These are phyloP conservation scores for Dichotomocladium elegans DNA, from an alignment of 371 early-diverging fungal genomes.

Conservation along the genomic window DNA sequence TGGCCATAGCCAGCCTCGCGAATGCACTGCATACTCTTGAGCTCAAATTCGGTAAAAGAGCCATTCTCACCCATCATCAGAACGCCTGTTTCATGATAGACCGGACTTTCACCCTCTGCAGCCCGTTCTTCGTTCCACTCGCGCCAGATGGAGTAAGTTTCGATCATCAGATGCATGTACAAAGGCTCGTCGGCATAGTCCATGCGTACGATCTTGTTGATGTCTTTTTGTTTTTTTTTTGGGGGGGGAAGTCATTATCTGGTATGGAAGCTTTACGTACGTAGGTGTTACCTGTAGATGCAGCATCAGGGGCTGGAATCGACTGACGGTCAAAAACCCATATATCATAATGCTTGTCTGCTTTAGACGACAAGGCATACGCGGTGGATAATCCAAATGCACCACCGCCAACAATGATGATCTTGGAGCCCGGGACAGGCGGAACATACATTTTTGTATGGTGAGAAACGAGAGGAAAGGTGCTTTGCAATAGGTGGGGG, in stretches of 20 bases:
- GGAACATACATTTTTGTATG: background rate
- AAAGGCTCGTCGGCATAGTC: slow-evolving; percentile 44
- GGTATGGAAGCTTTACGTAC: background rate
- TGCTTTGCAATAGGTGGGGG: no score
- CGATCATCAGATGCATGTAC: slow-evolving; percentile 34
- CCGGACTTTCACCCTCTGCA: slow-evolving; percentile 13
- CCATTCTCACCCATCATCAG: slow-evolving; percentile 26
- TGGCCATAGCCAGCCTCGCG: slow-evolving; percentile 33
- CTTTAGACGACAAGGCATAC: slow-evolving; percentile 27
- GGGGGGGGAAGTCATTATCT: background rate
- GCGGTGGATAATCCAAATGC: slow-evolving; percentile 51
- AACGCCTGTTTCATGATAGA: slow-evolving; percentile 43
- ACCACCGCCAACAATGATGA: slow-evolving; percentile 53
- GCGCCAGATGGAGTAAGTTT: slow-evolving; percentile 42
- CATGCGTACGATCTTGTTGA: slow-evolving; percentile 47
- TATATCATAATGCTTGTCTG: slow-evolving; percentile 28
- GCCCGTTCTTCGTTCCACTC: slow-evolving; percentile 50
- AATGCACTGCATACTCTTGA: slow-evolving; percentile 24
- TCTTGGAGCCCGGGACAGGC: slow-evolving; percentile 24
- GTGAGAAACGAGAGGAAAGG: background rate
- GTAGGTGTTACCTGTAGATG: slow-evolving; percentile 27
- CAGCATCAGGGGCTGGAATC: slow-evolving; percentile 45
- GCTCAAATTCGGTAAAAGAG: slow-evolving; percentile 27
- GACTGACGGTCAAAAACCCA: slow-evolving; percentile 38
- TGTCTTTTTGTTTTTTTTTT: slow-evolving; percentile 55